phyloP scores from a whole-genome alignment of 1,284 basidiomycete species.

The Ceratobasidium sp. region DNA sequence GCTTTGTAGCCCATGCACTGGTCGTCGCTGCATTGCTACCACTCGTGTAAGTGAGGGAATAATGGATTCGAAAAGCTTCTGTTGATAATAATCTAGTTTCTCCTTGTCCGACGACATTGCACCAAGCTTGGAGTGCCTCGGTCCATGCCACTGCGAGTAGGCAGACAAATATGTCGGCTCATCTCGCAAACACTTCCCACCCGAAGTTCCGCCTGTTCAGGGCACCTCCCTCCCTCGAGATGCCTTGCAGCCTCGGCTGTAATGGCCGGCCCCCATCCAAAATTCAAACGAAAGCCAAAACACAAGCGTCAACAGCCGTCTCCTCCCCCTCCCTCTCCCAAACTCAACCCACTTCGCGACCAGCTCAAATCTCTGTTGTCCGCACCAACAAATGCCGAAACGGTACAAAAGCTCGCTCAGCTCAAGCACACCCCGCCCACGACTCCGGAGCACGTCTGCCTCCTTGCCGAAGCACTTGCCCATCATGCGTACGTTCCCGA shows the following conservation, averaged over 20 bases:
- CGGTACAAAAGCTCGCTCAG: constrained; percentile 10
- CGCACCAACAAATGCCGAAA: constrained; percentile 12
- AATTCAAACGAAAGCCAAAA: not conserved
- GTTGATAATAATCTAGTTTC: not conserved
- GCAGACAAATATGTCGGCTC: constrained; percentile 38
- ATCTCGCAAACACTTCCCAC: constrained; percentile 31
- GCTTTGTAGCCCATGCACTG: constrained; percentile 36
- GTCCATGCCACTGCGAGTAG: constrained; percentile 41
- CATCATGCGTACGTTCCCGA: constrained; percentile 32
- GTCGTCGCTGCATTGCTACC: constrained; percentile 3
- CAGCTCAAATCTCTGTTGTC: constrained; percentile 7
- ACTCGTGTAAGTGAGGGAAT: constrained; percentile 10
- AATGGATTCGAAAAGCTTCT: not conserved
- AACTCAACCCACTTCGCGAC: not conserved
- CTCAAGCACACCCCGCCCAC: constrained; percentile 1
- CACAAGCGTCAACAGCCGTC: not conserved
- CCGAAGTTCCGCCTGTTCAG: not conserved
- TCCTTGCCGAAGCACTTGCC: constrained; percentile 35
- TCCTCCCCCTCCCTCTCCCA: not conserved
- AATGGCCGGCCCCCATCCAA: not conserved
- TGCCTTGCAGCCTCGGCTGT: not conserved
- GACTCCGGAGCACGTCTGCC: constrained; percentile 15
- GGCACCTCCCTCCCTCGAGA: not conserved
- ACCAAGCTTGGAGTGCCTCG: constrained; percentile 16
- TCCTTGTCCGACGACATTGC: constrained; percentile 18